phyloP scores from a whole-genome alignment of 257 asterid genomes.

The Forsythia suspensa region DNA sequence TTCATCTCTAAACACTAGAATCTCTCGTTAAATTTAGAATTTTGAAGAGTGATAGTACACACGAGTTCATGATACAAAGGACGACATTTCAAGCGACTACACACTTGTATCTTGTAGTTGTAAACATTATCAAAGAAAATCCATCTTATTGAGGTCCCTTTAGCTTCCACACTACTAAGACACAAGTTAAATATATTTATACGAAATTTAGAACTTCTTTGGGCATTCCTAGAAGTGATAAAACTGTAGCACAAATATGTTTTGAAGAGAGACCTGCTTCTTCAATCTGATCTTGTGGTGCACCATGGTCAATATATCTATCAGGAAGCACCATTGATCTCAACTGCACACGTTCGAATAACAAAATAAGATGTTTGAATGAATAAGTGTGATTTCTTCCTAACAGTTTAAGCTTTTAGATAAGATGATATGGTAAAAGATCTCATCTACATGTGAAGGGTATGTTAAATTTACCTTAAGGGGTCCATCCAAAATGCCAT shows the following conservation, averaged over 20 bases:
- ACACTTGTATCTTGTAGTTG: background rate
- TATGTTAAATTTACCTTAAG: slow-evolving; percentile 32
- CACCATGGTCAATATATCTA: slow-evolving; percentile 48
- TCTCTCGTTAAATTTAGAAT: background rate
- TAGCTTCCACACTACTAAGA: background rate
- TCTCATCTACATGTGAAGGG: background rate
- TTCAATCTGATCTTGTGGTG: slow-evolving; percentile 49
- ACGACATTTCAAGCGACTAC: background rate
- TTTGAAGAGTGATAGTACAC: background rate
- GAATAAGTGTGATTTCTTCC: background rate
- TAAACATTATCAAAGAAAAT: background rate
- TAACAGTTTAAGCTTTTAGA: background rate
- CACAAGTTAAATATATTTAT: background rate
- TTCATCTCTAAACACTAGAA: background rate
- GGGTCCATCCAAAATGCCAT: slow-evolving; percentile 45
- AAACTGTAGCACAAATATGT: slow-evolving; percentile 39
- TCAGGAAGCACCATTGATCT: slow-evolving; percentile 52
- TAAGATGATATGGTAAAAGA: too few species aligned
- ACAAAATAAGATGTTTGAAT: background rate
- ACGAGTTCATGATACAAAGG: background rate
- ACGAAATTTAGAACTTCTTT: slow-evolving; percentile 20
- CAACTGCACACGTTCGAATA: slow-evolving; percentile 29
- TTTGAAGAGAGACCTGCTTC: slow-evolving; percentile 47
- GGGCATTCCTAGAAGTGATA: slow-evolving; percentile 39
- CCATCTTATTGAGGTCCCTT: background rate